A percentile compares a stretch with the other conserved stretches of the same genome.
These are phyloP conservation scores for Neocatenulostroma microsporum DNA, from an alignment of 2,329 filamentous ascomycete genomes.

Conservation along the genomic window DNA sequence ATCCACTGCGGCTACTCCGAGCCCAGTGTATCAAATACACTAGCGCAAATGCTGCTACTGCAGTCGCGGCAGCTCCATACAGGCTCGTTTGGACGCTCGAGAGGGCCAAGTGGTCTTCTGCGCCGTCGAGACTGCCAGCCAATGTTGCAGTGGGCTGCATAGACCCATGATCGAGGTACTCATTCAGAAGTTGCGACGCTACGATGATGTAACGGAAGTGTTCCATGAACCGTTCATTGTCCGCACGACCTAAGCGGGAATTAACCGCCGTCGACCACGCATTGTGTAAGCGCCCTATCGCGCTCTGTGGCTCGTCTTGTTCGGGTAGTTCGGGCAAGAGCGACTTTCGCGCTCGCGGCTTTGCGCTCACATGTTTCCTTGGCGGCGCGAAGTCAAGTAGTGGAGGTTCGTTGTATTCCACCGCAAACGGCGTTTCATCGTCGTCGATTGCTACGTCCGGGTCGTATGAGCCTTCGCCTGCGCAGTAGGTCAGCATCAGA, in stretches of 20 bases:
- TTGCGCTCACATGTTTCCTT: constrained; percentile 4
- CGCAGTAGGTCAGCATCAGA: constrained; percentile 6
- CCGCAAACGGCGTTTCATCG: constrained; percentile 7
- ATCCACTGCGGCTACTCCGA: constrained; percentile 44
- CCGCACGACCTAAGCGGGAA: constrained; percentile 63
- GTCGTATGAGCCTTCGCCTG: constrained; percentile 27
- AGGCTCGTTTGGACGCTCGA: constrained; percentile 40
- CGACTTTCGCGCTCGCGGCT: constrained; percentile 1
- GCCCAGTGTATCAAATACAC: constrained; percentile 67
- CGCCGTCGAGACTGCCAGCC: constrained; percentile 14
- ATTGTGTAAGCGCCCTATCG: constrained; percentile 36
- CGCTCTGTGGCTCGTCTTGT: constrained; percentile 14
- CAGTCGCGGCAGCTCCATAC: constrained; percentile 59
- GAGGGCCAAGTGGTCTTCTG: constrained; percentile 11
- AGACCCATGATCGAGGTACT: constrained; percentile 44
- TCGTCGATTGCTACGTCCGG: constrained; percentile 14
- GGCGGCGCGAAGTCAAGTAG: constrained; percentile 15
- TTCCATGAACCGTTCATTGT: constrained; percentile 80
- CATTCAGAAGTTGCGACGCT: constrained; percentile 78
- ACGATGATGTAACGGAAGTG: constrained; percentile 90
- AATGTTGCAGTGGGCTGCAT: constrained; percentile 25
- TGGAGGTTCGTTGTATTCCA: neutral
- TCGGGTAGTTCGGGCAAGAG: constrained; percentile 7
- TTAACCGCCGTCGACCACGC: constrained; percentile 55
- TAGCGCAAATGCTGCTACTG: constrained; percentile 52